A percentile compares a stretch with the other conserved stretches of the same genome.
phyloP scores from a whole-genome alignment of 192 early-diverging fungal genomes.

The Entomortierella lignicola region DNA sequence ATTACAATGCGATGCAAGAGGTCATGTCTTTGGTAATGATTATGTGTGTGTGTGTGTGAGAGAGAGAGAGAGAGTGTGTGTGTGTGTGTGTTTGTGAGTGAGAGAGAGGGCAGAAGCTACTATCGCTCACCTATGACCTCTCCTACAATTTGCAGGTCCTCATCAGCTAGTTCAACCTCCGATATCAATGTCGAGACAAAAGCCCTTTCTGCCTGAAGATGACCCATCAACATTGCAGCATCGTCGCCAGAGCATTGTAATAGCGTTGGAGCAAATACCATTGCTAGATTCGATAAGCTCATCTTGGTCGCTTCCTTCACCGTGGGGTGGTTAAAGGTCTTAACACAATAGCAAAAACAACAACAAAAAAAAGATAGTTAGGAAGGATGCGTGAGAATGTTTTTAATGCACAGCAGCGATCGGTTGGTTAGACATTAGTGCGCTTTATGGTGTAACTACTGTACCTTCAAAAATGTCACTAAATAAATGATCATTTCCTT shows the following conservation, averaged over 20 bases:
- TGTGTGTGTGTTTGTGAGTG: too few relatives aligned
- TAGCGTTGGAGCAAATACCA: constrained; percentile 97
- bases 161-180: constrained; percentile 36
- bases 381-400: background rate
- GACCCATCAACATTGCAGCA: constrained; percentile 64
- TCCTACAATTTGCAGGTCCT: constrained; percentile 45
- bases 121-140: constrained; percentile 13
- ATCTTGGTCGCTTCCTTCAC: constrained; percentile 90
- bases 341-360: background rate
- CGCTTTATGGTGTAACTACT: background rate
- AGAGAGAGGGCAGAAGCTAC: background rate
- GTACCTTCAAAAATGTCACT: constrained; percentile 84
- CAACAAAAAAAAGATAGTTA: background rate
- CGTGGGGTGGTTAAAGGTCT: constrained; percentile 75
- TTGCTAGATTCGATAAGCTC: constrained; percentile 89
- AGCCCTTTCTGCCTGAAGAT: constrained; percentile 35
- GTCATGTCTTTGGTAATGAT: too few relatives aligned
- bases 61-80: too few relatives aligned
- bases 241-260: constrained; percentile 86
- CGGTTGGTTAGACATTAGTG: background rate
- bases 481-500: constrained; percentile 80
- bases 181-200: constrained; percentile 51
- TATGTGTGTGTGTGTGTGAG: too few relatives aligned
- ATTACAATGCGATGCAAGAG: too few relatives aligned
- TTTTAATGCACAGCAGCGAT: background rate